These are phyloP conservation scores for Pyracantha coccinea DNA, from an alignment of 331 rosid genomes.

Conservation along the genomic window DNA sequence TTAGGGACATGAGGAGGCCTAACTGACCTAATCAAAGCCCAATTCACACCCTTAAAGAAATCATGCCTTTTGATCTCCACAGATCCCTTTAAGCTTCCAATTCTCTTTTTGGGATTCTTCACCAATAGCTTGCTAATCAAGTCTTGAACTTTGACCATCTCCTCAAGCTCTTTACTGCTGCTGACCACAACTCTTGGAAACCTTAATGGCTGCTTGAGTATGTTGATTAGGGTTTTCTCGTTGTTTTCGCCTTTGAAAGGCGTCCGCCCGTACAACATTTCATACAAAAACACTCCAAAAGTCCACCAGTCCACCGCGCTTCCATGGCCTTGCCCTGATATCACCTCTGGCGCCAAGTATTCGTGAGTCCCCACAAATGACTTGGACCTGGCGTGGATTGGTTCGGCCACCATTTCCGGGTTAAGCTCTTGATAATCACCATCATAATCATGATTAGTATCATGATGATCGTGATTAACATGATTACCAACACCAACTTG, in stretches of 20 bases:
- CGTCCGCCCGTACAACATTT: constrained; percentile 76
- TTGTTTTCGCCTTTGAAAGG: constrained; percentile 96
- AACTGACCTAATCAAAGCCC: constrained; percentile 87
- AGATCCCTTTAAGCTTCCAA: constrained; percentile 76
- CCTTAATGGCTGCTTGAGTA: constrained; percentile 56
- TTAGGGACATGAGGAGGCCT: constrained; percentile 75
- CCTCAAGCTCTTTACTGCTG: constrained; percentile 62
- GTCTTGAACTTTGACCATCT: constrained; percentile 74
- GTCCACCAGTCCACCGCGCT: constrained; percentile 99
- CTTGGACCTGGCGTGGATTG: constrained; percentile 67
- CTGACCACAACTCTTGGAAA: constrained; percentile 57
- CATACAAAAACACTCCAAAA: constrained; percentile 80
- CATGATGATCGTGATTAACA: background rate
- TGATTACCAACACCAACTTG: constrained; percentile 14
- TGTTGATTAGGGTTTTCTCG: constrained; percentile 79
- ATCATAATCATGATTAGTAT: background rate
- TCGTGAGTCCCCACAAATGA: constrained; percentile 96
- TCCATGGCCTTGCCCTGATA: constrained; percentile 92
- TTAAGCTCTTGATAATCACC: constrained; percentile 17
- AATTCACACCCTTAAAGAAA: constrained; percentile 79
- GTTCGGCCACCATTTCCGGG: constrained; percentile 86
- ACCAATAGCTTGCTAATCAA: constrained; percentile 67
- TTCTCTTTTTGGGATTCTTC: constrained; percentile 92
- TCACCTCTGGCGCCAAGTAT: constrained; percentile 92
- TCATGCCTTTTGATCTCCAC: constrained; percentile 90